Base-by-base conservation (phyloP, 2,329 filamentous ascomycete species). In the Pseudogymnoascus sp. region DNA sequence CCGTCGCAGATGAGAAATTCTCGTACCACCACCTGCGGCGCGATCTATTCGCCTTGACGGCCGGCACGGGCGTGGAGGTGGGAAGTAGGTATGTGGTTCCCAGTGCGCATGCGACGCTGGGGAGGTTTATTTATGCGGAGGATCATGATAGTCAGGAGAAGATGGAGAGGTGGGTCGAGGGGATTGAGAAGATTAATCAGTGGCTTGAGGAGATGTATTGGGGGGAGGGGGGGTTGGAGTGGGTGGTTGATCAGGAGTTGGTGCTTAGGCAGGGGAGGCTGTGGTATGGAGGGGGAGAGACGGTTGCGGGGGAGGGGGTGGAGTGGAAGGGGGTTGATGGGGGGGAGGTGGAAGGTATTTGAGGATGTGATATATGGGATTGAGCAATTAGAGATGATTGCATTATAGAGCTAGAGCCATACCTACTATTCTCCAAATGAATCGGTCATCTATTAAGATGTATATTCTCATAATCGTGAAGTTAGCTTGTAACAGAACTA, bases 1-100 rank as follows among this genome's bases (percentile, higher is more conserved):
- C 93, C 0, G 86, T 78, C 14, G 76, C 80, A 40, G 81, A 84
- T 16, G 89, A 95, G 68, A 71, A 69, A 1, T 97, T 91, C 76
- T 93, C 89, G 0, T 97, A 97, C 74, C 93, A 97, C 73, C 93
- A 97, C 74, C 83, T 97, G 7, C 86, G 93, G 2, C 83, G 88
- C 3, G 91, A 96, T 72, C 73, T 96, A 11, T 95, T 87, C 73
- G 79, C 82, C 60, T 77, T 85, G 26, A 83, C 85, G 3, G 77
- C 79, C 54, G 77, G 77, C 3, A 81, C 85, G 0, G 90, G 89
- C 1, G 79, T 93, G n/a, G 77, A 82, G 14, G 81, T 96, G 36
- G 87, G 81, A 21, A 90, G 89, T 62, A 82, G 93, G 64, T 97
- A 97, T 73, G 86, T 93, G 23, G 91, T 96, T 1, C 93, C 93